Conservation (phyloP, 768 basidiomycete genomes). For the Leccinellum rugosiceps region DNA sequence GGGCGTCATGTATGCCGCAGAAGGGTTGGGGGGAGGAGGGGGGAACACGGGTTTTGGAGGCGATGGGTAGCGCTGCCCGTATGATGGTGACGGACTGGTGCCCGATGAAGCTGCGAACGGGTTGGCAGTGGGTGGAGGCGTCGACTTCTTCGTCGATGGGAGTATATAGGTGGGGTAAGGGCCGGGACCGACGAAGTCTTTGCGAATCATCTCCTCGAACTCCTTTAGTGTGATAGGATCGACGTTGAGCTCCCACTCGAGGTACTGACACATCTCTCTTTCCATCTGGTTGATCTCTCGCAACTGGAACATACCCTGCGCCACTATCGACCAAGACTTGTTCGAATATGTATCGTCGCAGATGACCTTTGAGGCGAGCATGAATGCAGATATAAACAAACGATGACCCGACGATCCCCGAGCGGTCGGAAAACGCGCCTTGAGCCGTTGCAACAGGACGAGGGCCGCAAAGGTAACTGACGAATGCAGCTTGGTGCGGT, state of each 20-base stretch:
- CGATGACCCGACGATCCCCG: constrained; percentile 72
- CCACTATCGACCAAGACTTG: constrained; percentile 90
- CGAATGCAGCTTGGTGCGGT: constrained; percentile 59
- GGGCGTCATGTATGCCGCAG: constrained; percentile 24
- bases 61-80: constrained; percentile 29
- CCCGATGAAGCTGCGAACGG: constrained; percentile 33
- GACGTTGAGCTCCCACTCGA: constrained; percentile 89
- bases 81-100: constrained; percentile 29
- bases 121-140: constrained; percentile 34
- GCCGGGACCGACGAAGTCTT: constrained; percentile 55
- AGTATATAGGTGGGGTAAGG: constrained; percentile 65
- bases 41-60: constrained; percentile 30
- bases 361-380: constrained; percentile 76
- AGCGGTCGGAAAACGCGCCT: constrained; percentile 72
- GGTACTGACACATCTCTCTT: constrained; percentile 76
- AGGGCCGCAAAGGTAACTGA: constrained; percentile 43
- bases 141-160: constrained; percentile 59
- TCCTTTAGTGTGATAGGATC: constrained; percentile 57
- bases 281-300: constrained; percentile 83
- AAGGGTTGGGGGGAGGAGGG: constrained; percentile 10
- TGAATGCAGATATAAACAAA: constrained; percentile 68
- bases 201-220: constrained; percentile 58
- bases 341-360: constrained; percentile 94
- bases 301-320: constrained; percentile 78
- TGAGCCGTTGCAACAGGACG: constrained; percentile 60